A percentile compares a stretch with the other conserved stretches of the same genome.
Evolutionary conservation across 1,284 basidiomycete species (phyloP).

Genomic region (Ceratobasidium sp.): DNA sequence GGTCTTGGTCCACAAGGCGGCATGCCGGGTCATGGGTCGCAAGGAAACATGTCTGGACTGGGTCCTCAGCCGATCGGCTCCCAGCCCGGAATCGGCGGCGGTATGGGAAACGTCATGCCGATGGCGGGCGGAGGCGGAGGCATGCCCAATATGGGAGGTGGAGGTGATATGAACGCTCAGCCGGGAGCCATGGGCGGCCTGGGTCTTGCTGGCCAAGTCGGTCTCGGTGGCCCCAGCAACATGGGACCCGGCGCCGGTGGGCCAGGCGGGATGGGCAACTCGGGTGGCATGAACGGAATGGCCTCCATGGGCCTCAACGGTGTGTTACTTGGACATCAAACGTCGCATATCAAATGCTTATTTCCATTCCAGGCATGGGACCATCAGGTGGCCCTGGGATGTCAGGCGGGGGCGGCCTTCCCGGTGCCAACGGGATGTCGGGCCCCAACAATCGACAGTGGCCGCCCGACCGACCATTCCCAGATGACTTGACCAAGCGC

Average conservation of each 20-base stretch:
- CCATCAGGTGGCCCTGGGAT: conserved; percentile 13
- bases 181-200: neutral
- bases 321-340: neutral
- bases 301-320: conserved; percentile 19
- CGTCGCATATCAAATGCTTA: conserved; percentile 1
- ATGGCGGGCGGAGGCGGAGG: conserved; percentile 5
- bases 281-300: conserved; percentile 19
- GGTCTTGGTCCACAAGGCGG: neutral
- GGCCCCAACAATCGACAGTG: neutral
- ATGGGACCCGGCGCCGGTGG: conserved; percentile 15
- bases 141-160: conserved; percentile 4
- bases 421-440: conserved; percentile 1
- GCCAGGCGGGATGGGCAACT: neutral
- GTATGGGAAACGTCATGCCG: neutral
- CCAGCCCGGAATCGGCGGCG: neutral
- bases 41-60: neutral
- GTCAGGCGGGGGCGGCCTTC: conserved; percentile 9
- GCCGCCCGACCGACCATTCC: neutral
- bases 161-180: conserved; percentile 7
- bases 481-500: conserved; percentile 9
- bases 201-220: neutral
- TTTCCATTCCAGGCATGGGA: conserved; percentile 1
- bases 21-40: neutral
- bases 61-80: neutral
- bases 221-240: neutral